Evolutionary conservation across 108 stramenopile genomes (phyloP).

Genomic region (Bacterosira constricta): DNA sequence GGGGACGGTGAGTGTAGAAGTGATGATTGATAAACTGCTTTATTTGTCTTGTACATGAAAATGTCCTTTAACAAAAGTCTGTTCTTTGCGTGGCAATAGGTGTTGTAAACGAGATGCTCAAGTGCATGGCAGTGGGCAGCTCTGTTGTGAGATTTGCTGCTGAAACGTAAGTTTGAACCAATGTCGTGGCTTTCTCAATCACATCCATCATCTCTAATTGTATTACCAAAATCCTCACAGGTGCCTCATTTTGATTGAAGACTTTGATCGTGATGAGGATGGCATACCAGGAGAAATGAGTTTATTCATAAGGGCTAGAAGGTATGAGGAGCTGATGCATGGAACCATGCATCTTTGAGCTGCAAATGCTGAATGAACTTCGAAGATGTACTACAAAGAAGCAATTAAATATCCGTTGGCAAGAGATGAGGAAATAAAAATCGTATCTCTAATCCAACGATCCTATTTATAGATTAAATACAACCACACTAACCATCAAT

Average conservation of each 20-base stretch:
- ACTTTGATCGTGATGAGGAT: conserved; percentile 31
- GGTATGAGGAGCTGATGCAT: conserved; percentile 8
- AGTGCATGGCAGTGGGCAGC: conserved; percentile 10
- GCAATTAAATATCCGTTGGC: no score
- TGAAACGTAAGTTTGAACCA: conserved; percentile 21
- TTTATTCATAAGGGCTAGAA: background rate
- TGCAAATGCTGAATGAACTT: no score
- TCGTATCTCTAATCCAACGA: no score
- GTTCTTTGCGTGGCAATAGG: background rate
- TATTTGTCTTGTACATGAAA: background rate
- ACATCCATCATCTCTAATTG: background rate
- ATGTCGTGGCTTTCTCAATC: background rate
- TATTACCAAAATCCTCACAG: background rate
- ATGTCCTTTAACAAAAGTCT: no score
- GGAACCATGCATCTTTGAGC: no score
- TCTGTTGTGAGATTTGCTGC: conserved; percentile 1
- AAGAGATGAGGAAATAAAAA: no score
- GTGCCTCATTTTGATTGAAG: conserved; percentile 28
- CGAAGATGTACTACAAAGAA: no score
- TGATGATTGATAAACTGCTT: background rate
- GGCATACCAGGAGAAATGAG: conserved; percentile 11
- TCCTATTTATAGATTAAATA: no score
- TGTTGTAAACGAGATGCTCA: conserved; percentile 23
- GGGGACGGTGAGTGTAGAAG: conserved; percentile 23
- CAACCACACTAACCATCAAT: no score